Evolutionary conservation across 2,329 filamentous ascomycete species (phyloP), one percentile per base, ranked within the genome.

Genomic region (Monilinia polystroma): DNA sequence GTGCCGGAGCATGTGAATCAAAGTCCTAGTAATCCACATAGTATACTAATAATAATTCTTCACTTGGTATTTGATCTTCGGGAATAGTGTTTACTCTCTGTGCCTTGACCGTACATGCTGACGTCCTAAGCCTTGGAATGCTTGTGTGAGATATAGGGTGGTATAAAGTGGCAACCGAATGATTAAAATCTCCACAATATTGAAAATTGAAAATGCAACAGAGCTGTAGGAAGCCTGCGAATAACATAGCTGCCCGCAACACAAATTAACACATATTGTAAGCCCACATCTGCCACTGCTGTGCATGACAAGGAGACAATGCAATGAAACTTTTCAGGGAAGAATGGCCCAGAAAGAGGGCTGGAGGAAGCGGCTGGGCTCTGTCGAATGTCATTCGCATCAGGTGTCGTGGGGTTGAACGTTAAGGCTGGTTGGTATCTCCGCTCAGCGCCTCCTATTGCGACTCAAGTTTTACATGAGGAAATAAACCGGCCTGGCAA

Each of bases 381-480:
- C 57, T 49, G 49, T 35, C 26, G 49, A 47, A 47, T 55, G 20
- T 43, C 35, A 54, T 32, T 51, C 16, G 35, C 14, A 60, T 66
- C 63, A 66, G 54, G 43, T 59, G 57, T 51, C 54, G 54, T 59
- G 54, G 23, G 55, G 35, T 52, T 16, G 26, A 66, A 41, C 29
- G 53, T 65, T 59, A 65, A 58, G 54, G 54, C 54, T 65, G 54
- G 47, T 65, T 65, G 54, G 47, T 65, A 18, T 38, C 59, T 49
- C 63, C 54, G 63, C 23, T 29, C 54, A 51, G 63, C 63, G 23
- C 64, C 55, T 53, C n/a, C 64, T 35, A 29, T 51, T 66, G 47
- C 55, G 47, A 66, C 64, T 53, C 56, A 8, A 60, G 26, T 23
- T 29, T 45, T 54, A 11, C n/a, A 60, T 53, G 35, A 60, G 63